Evolutionary conservation across 306 rosid species (phyloP), one percentile per base, ranked within the genome.

Genomic region (Quercus berberidifolia): DNA sequence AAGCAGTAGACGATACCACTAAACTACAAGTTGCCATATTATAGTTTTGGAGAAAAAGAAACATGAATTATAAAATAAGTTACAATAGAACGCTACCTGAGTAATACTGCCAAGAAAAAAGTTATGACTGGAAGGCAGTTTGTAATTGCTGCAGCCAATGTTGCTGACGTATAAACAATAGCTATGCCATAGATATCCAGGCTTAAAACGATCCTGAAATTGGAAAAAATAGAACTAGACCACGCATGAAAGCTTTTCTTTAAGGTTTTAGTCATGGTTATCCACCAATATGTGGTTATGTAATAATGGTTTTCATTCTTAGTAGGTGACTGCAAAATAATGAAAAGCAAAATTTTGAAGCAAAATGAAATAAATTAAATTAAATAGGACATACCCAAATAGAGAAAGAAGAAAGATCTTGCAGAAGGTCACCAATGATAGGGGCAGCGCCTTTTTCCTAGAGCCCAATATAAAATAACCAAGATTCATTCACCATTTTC

Each of bases 111-210:
- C 76, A 94, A 87, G 82, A 92, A 83, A 84, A 94, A 94, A 26
- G 98, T 94, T 15, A 90, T 92, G 70, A 86, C 97, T 1, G 97
- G 98, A 82, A 94, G 96, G 63, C 86, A 88, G 58, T 94, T 94
- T 14, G 94, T 55, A 6, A 89, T 85, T 23, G 98, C 90, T 68
- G 98, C 90, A 69, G 95, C 98, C 64, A 93, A 86, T 74, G 90
- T 90, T 70, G 98, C 93, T 0, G 95, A 86, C 19, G 98, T 91
- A 78, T 88, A 89, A 52, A 69, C 69, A 71, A 91, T 86, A 2
- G 85, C 98, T 28, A 90, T 31, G 23, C 95, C 93, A 74, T 90
- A 79, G 30, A 85, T 20, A 77, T 91, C 85, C 84, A 89, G 84
- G 82, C 90, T 90, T 55, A 80, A 18, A 1, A 93, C 87, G 7